Evolutionary conservation across 2,329 filamentous ascomycete genomes (phyloP).

Genomic region (Nemania abortiva): DNA sequence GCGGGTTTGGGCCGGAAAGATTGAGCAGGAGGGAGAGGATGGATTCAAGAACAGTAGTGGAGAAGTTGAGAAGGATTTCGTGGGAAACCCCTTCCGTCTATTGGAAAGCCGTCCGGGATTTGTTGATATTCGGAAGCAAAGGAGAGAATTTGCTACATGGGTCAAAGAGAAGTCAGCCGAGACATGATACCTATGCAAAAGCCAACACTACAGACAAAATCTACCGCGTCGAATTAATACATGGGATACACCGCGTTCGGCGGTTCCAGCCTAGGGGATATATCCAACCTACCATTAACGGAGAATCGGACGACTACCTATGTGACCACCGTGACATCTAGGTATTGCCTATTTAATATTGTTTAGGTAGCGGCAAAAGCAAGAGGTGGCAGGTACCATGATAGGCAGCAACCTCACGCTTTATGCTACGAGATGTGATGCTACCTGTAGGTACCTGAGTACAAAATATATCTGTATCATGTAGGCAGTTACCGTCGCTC

Average conservation of each 20-base stretch:
- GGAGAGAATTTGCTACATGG: slow-evolving; percentile 84
- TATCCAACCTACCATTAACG: neutral
- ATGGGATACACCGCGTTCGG: neutral
- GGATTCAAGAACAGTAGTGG: slow-evolving; percentile 69
- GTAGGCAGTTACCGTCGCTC: neutral
- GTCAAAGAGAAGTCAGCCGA: slow-evolving; percentile 57
- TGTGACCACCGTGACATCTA: neutral
- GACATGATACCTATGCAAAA: slow-evolving; percentile 18
- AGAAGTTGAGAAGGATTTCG: slow-evolving; percentile 75
- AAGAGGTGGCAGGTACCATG: neutral
- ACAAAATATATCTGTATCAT: neutral
- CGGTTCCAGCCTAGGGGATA: neutral
- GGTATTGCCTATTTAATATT: no score
- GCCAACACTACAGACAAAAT: neutral
- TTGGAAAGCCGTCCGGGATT: slow-evolving; percentile 88
- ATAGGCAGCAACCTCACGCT: neutral
- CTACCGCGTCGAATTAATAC: neutral
- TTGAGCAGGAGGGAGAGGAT: slow-evolving; percentile 79
- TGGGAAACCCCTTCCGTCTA: slow-evolving; percentile 82
- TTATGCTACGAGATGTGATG: neutral
- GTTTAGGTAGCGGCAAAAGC: neutral
- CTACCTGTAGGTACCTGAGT: neutral
- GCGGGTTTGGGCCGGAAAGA: slow-evolving; percentile 83
- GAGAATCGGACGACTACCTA: neutral
- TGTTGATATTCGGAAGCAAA: slow-evolving; percentile 85